Evolutionary conservation across 2,329 filamentous ascomycete species (phyloP).

Genomic region (Ceratocystis albifundus): DNA sequence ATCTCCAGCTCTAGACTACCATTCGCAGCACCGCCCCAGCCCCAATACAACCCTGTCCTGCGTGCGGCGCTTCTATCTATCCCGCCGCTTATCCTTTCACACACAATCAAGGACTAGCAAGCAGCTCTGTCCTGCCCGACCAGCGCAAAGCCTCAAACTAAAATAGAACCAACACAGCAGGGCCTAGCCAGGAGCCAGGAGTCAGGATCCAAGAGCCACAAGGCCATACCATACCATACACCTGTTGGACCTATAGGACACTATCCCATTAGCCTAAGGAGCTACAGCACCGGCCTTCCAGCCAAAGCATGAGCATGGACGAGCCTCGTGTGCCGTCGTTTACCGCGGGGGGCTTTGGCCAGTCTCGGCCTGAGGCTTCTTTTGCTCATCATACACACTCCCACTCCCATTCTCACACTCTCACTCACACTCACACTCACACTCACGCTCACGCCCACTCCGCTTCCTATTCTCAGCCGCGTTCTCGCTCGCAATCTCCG

Average conservation of each 20-base stretch:
- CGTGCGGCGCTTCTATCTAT: background rate
- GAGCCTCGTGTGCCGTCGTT: conserved; percentile 13
- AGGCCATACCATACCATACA: too few species aligned
- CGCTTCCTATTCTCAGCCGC: conserved; percentile 42
- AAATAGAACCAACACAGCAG: background rate
- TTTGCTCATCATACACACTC: conserved; percentile 8
- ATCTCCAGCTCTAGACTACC: too few species aligned
- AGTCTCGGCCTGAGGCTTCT: conserved; percentile 14
- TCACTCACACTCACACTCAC: background rate
- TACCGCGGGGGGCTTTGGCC: conserved; percentile 11
- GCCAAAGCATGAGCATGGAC: conserved; percentile 7
- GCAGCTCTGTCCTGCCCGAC: background rate
- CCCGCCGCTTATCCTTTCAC: background rate
- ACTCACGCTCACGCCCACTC: conserved; percentile 25
- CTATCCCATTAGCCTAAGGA: background rate
- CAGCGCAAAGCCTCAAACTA: background rate
- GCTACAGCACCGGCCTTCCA: background rate
- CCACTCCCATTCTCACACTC: background rate
- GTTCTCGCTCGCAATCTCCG: conserved; percentile 30
- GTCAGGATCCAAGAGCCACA: too few species aligned
- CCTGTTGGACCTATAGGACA: too few species aligned
- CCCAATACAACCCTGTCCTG: background rate
- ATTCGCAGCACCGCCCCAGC: background rate
- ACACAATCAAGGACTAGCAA: background rate
- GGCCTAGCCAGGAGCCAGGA: too few species aligned